Base-by-base conservation (phyloP, 2,329 filamentous ascomycete species). In the Beauveria pseudobassiana region DNA sequence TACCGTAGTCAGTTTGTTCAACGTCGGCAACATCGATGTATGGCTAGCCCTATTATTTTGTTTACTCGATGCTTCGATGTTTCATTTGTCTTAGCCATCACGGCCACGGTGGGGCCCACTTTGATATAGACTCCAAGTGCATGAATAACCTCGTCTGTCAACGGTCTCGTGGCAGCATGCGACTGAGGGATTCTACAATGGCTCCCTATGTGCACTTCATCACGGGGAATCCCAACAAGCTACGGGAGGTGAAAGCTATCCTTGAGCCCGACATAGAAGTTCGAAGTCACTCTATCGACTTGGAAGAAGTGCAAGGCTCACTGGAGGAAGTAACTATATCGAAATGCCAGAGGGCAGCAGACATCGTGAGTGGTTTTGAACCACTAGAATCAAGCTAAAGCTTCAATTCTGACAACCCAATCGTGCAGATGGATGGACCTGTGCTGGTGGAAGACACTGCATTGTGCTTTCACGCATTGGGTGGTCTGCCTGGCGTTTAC, bases 381-480 rank as follows among this genome's bases (percentile, higher is more conserved):
- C n/a, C 9, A 28, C 5, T n/a, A 16, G 18, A 20, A 12, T 2
- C 26, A 45, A 22, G 7, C 34, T 8, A 6, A 12, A 58, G 18
- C 34, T 50, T 22, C 16, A 20, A 30, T 50, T 4, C 30, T 58
- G 34, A 59, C 38, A 22, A 9, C 1, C 20, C 22, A 16, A 38
- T n/a, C 22, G 14, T 62, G 18, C 43, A 96, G 91, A 76, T 95
- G 53, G 80, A 88, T 69, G 92, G 92, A 1, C 93, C 96, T 3
- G 95, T 97, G 9, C 81, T 99, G 45, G 93, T 96, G 12, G 95
- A 99, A 76, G 95, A 99, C 75, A 99, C 95, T 18, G 92, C 92
- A 67, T 81, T 99, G 54, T 96, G 92, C 78, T 99, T 97, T 73
- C 88, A 90, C 71, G 93, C 93, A 22, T 83, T 97, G 64, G 86